Percentiles rank a stretch among this genome's conserved stretches.
Evolutionary conservation across 495 filamentous ascomycete genomes (phyloP).

Genomic region (Sordaria brevicollis): DNA sequence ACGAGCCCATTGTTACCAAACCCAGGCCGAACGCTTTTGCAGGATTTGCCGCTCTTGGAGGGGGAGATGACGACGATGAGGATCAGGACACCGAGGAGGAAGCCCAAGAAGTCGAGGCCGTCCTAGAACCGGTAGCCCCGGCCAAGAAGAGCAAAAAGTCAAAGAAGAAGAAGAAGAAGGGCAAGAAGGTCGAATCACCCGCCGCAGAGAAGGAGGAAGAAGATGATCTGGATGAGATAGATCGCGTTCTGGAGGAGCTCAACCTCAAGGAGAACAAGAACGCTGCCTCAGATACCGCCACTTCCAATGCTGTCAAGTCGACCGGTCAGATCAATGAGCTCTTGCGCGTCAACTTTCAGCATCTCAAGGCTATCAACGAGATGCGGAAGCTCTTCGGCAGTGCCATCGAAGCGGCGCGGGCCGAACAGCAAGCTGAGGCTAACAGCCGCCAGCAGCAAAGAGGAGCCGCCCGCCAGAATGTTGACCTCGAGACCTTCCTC

Average conservation of each 20-base stretch:
- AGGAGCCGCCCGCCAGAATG: constrained; percentile 42
- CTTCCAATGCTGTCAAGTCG: constrained; percentile 1
- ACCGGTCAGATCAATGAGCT: constrained; percentile 40
- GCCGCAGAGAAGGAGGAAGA: constrained; percentile 11
- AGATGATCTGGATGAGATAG: constrained; percentile 65
- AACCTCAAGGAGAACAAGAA: constrained; percentile 19
- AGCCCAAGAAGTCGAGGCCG: constrained; percentile 32
- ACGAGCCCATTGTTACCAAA: constrained; percentile 30
- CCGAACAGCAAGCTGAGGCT: constrained; percentile 41
- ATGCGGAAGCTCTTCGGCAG: constrained; percentile 90
- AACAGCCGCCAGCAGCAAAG: constrained; percentile 13
- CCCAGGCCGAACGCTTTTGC: constrained; percentile 35
- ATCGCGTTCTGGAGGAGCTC: constrained; percentile 63
- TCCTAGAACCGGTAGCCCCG: constrained; percentile 23
- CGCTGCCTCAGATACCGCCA: background rate
- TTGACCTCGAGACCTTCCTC: constrained; percentile 63
- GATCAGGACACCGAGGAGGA: constrained; percentile 33
- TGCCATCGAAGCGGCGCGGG: constrained; percentile 54
- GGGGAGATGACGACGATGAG: constrained; percentile 27
- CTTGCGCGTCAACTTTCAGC: constrained; percentile 62
- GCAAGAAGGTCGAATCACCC: constrained; percentile 20
- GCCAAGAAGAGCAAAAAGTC: constrained; percentile 43
- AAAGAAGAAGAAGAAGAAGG: constrained; percentile 54
- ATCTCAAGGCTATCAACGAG: constrained; percentile 81
- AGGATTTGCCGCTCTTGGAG: constrained; percentile 38